Percentiles rank a stretch among this genome's conserved stretches.
Conservation (phyloP, 305 asterid genomes). For the Fraxinus albicans region DNA sequence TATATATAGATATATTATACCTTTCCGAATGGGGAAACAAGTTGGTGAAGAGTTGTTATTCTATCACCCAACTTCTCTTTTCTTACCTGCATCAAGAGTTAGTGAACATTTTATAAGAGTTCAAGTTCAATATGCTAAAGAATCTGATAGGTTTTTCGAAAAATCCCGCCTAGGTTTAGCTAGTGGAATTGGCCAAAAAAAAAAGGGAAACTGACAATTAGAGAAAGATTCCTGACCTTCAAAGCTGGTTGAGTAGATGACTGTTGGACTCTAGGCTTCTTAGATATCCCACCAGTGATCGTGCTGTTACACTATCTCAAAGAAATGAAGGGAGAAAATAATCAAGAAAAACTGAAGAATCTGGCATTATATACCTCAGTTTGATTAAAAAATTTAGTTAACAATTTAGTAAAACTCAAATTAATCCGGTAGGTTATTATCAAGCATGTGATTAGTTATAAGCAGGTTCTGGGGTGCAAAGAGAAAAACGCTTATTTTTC, state of each 20-base stretch:
- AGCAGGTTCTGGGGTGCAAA: no score
- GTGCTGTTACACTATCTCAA: slow-evolving; percentile 48
- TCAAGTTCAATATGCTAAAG: not conserved
- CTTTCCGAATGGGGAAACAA: slow-evolving; percentile 88
- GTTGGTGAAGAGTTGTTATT: slow-evolving; percentile 74
- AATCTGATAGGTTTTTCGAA: slow-evolving; percentile 3
- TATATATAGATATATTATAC: slow-evolving; percentile 22
- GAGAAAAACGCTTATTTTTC: no score
- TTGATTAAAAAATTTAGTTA: not conserved
- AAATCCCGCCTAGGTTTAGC: not conserved
- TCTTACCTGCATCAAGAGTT: slow-evolving; percentile 44
- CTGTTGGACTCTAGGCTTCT: slow-evolving; percentile 64
- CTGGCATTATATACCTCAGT: not conserved
- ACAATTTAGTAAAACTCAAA: not conserved
- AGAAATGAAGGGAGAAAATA: slow-evolving; percentile 9
- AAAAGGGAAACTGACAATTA: not conserved
- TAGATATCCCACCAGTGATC: slow-evolving; percentile 48
- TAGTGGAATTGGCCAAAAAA: not conserved
- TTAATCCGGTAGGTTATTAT: not conserved
- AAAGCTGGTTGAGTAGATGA: slow-evolving; percentile 53
- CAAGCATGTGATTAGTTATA: not conserved
- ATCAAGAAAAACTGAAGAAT: slow-evolving; percentile 15
- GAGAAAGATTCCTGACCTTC: slow-evolving; percentile 41
- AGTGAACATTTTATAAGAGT: not conserved
- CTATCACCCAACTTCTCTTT: slow-evolving; percentile 79